phyloP scores from a whole-genome alignment of 2,329 filamentous ascomycete genomes.

The Botryosphaeria dothidea region DNA sequence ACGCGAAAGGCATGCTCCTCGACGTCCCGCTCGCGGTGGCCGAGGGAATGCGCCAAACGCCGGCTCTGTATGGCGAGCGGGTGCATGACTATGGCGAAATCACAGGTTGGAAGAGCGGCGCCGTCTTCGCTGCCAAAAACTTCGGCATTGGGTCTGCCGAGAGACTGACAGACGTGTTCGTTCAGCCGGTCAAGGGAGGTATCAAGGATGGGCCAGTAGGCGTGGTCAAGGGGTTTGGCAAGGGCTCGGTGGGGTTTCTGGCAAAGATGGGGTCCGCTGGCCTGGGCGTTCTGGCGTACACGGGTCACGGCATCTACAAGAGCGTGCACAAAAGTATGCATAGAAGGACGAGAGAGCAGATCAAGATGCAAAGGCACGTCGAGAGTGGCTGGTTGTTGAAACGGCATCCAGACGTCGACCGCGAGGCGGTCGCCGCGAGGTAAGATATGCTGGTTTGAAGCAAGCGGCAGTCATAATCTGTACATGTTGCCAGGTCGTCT shows the following conservation, averaged over 20 bases:
- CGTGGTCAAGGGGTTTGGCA: not conserved
- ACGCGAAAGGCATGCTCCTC: conserved; percentile 36
- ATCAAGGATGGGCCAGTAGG: conserved; percentile 29
- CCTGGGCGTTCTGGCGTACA: not conserved
- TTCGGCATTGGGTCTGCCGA: conserved; percentile 36
- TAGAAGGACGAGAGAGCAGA: not conserved
- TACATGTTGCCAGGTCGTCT: no score
- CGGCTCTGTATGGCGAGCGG: conserved; percentile 37
- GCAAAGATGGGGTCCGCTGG: not conserved
- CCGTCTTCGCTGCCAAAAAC: conserved; percentile 32
- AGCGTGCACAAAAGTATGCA: not conserved
- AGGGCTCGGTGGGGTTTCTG: not conserved
- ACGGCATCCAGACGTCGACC: not conserved
- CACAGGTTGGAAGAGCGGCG: conserved; percentile 36
- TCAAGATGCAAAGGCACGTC: not conserved
- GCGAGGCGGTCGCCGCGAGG: not conserved
- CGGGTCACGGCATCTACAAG: not conserved
- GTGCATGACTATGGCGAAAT: conserved; percentile 34
- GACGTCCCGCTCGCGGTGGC: conserved; percentile 40
- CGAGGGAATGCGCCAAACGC: conserved; percentile 38
- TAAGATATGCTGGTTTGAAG: not conserved
- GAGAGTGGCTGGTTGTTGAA: conserved; percentile 1
- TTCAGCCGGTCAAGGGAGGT: conserved; percentile 26
- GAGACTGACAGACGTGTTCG: conserved; percentile 34
- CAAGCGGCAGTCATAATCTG: not conserved